Conservation (phyloP, 306 rosid genomes). For the Inga leiocalycina region DNA sequence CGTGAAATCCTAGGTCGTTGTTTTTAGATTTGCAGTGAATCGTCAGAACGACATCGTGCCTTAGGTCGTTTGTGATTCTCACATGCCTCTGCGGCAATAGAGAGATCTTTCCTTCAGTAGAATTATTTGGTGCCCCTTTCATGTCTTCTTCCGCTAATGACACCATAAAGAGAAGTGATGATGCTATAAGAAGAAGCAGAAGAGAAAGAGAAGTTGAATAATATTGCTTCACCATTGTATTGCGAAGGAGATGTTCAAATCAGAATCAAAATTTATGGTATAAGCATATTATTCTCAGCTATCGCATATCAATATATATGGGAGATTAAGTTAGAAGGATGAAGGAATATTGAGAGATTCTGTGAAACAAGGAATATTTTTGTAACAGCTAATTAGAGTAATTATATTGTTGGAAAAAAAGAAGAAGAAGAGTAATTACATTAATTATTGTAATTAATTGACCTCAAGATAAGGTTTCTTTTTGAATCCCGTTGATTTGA, state of each 20-base stretch:
- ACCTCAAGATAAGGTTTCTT: too few relatives aligned
- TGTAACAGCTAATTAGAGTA: too few relatives aligned
- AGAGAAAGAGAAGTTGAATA: neutral
- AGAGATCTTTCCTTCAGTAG: neutral
- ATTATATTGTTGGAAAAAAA: too few relatives aligned
- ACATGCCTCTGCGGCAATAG: neutral
- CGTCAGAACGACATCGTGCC: constrained; percentile 22
- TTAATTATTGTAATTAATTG: too few relatives aligned
- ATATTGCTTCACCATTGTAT: neutral
- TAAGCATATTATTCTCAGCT: too few relatives aligned
- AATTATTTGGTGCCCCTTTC: neutral
- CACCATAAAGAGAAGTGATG: neutral
- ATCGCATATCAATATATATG: too few relatives aligned
- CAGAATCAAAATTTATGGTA: too few relatives aligned
- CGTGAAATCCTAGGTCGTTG: neutral
- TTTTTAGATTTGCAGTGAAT: neutral
- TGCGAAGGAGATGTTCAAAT: neutral
- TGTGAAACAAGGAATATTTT: too few relatives aligned
- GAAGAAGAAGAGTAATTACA: too few relatives aligned
- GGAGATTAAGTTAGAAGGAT: too few relatives aligned
- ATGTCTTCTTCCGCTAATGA: neutral
- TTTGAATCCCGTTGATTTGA: too few relatives aligned
- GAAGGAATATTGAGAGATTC: too few relatives aligned
- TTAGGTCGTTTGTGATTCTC: constrained; percentile 23
- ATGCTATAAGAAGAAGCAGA: neutral